Evolutionary conservation across 2,329 filamentous ascomycete species (phyloP).

Genomic region (Fusarium redolens): DNA sequence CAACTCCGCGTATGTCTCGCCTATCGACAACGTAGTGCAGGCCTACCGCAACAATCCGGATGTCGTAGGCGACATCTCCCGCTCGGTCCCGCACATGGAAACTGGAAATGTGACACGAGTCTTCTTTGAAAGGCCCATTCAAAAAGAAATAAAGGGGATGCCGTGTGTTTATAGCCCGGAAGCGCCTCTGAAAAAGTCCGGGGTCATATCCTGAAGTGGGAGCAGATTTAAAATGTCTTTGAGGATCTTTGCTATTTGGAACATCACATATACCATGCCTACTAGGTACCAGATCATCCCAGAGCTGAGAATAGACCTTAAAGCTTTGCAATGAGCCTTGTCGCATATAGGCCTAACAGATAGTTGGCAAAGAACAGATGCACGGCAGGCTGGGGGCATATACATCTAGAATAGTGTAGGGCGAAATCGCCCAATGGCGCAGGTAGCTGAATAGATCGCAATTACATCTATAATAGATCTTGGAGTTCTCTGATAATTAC

Average conservation of each 20-base stretch:
- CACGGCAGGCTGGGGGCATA: background rate
- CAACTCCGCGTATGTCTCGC: background rate
- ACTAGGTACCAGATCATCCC: too few relatives aligned
- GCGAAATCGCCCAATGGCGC: too few relatives aligned
- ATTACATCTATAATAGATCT: too few relatives aligned
- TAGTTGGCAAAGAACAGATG: background rate
- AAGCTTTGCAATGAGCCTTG: background rate
- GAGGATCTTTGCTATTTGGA: background rate
- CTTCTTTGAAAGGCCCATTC: background rate
- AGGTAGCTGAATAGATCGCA: too few relatives aligned
- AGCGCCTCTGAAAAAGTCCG: background rate
- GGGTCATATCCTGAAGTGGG: background rate
- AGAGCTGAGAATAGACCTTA: background rate
- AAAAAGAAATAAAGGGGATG: background rate
- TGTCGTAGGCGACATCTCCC: background rate
- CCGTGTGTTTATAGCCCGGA: rapidly evolving
- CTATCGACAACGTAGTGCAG: background rate
- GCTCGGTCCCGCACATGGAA: background rate
- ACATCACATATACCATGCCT: background rate
- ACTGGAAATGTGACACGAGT: background rate
- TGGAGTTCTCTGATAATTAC: background rate
- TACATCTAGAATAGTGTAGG: too few relatives aligned
- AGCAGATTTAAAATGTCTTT: background rate
- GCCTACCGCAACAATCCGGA: background rate
- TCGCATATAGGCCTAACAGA: background rate